These are phyloP conservation scores for Capsicum pubescens DNA, from an alignment of 257 asterid genomes.

Conservation along the genomic window DNA sequence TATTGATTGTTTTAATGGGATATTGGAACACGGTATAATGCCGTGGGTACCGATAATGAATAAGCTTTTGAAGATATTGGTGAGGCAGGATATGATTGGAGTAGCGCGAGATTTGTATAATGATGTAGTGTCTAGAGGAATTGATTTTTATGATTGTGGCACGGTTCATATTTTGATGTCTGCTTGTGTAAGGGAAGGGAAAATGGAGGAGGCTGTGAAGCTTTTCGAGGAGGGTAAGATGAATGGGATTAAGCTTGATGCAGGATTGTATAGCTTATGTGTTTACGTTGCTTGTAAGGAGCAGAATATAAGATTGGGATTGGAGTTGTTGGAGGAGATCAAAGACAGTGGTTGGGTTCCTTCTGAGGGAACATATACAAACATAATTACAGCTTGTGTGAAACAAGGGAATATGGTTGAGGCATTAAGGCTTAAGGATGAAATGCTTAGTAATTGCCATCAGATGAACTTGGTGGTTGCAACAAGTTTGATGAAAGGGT, in stretches of 20 bases:
- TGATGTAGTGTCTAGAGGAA: conserved; percentile 45
- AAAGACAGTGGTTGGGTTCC: conserved; percentile 73
- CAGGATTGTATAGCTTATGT: conserved; percentile 54
- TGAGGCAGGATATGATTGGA: conserved; percentile 49
- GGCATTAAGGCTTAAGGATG: conserved; percentile 75
- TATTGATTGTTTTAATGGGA: conserved; percentile 53
- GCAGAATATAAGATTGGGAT: conserved; percentile 45
- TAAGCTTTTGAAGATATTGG: conserved; percentile 51
- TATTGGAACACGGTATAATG: conserved; percentile 49
- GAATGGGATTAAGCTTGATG: conserved; percentile 54
- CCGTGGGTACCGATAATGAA: conserved; percentile 48
- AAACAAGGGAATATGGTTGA: conserved; percentile 63
- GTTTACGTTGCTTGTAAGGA: conserved; percentile 61
- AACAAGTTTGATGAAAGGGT: conserved; percentile 88
- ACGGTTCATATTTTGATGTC: conserved; percentile 73
- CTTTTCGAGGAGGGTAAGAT: conserved; percentile 60
- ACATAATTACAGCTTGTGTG: conserved; percentile 60
- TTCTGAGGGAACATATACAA: conserved; percentile 57
- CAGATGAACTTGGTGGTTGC: conserved; percentile 72
- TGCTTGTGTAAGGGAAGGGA: conserved; percentile 58
- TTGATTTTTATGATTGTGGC: conserved; percentile 46
- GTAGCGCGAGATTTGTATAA: conserved; percentile 53
- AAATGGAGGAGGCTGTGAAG: conserved; percentile 57
- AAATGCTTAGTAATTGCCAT: conserved; percentile 69
- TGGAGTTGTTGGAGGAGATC: conserved; percentile 70